These are phyloP conservation scores for Lathyrus tuberosus DNA, from an alignment of 306 rosid species.

Conservation along the genomic window DNA sequence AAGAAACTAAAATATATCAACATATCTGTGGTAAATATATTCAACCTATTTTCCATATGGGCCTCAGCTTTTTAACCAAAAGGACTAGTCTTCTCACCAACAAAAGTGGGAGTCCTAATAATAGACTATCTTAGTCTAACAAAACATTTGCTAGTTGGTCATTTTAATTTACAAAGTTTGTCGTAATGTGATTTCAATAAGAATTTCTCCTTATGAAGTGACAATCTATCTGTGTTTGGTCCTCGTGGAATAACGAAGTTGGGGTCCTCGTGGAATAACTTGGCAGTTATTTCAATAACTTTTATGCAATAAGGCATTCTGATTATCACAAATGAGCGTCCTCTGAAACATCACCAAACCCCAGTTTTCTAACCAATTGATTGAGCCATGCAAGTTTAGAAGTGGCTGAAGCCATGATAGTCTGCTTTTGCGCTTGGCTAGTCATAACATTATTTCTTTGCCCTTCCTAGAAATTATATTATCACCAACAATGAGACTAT, in stretches of 20 bases:
- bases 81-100: slow-evolving; percentile 3
- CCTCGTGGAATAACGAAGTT: too few relatives aligned
- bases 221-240: too few relatives aligned
- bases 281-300: too few relatives aligned
- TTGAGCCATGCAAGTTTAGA: not conserved
- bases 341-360: slow-evolving; percentile 3
- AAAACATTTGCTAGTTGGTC: not conserved
- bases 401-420: not conserved
- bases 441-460: not conserved
- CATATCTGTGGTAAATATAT: not conserved
- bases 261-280: too few relatives aligned
- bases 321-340: not conserved
- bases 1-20: not conserved
- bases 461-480: not conserved
- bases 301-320: not conserved
- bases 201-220: not conserved
- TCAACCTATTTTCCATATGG: not conserved
- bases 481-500: not conserved
- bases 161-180: too few relatives aligned
- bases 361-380: not conserved
- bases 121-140: slow-evolving; percentile 11
- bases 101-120: not conserved
- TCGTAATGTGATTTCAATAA: too few relatives aligned
- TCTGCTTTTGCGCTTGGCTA: not conserved
- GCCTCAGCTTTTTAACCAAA: slow-evolving; percentile 6